Evolutionary conservation across 305 asterid species (phyloP).

Genomic region (Fraxinus sp.): DNA sequence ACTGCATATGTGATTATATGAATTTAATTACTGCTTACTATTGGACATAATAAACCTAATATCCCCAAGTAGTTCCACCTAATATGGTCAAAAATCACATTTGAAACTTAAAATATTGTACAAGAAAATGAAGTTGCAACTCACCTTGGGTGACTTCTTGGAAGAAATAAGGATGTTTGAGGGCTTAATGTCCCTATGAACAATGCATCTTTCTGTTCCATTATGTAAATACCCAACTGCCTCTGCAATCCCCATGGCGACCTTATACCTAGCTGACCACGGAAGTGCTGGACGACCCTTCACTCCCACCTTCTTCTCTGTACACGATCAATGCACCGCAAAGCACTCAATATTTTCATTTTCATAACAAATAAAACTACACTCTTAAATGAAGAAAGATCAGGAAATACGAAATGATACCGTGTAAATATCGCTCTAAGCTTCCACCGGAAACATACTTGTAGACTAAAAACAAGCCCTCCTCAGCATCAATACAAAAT

Average conservation of each 20-base stretch:
- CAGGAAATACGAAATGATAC: constrained; percentile 30
- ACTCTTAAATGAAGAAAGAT: background rate
- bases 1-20: constrained; percentile 35
- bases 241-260: constrained; percentile 73
- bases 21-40: constrained; percentile 1
- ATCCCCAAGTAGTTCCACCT: constrained; percentile 22
- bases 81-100: background rate
- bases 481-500: constrained; percentile 82
- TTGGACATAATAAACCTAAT: background rate
- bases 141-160: constrained; percentile 66
- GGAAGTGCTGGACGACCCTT: constrained; percentile 57
- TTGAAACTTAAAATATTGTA: background rate
- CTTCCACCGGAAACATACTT: constrained; percentile 85
- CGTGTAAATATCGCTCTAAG: constrained; percentile 74
- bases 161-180: constrained; percentile 89
- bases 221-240: constrained; percentile 68
- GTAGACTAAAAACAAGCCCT: constrained; percentile 83
- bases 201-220: constrained; percentile 71
- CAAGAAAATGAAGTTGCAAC: constrained; percentile 13
- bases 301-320: constrained; percentile 65
- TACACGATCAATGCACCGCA: constrained; percentile 17
- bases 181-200: constrained; percentile 91
- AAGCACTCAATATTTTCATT: background rate
- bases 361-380: background rate
- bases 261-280: constrained; percentile 66